These are phyloP conservation scores for Brasenia schreberi DNA, from an alignment of 164 flowering plant genomes.

Conservation along the genomic window DNA sequence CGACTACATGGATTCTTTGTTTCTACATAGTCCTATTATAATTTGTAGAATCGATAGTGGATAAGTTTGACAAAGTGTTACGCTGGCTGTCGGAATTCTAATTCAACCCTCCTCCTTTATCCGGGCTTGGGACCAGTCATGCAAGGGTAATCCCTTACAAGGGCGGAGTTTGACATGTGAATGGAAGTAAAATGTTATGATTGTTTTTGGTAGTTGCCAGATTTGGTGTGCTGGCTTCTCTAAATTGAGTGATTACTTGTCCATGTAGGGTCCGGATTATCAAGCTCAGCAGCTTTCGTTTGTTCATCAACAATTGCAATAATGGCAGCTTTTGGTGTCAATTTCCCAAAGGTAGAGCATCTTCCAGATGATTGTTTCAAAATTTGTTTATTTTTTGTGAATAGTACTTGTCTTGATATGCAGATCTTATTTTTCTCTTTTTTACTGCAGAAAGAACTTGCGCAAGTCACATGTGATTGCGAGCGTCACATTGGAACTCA, in stretches of 20 bases:
- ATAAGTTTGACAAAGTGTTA: no score
- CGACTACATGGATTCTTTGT: no score
- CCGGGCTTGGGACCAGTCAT: no score
- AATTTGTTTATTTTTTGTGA: background rate
- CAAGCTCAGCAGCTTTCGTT: slow-evolving; percentile 98
- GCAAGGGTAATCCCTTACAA: no score
- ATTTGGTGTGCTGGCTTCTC: background rate
- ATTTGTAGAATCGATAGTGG: no score
- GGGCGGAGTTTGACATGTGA: no score
- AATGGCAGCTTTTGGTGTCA: slow-evolving; percentile 67
- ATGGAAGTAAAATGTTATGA: no score
- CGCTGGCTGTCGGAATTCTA: no score
- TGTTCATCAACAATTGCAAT: slow-evolving; percentile 90
- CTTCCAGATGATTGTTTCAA: background rate
- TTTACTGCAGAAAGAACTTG: slow-evolving; percentile 67
- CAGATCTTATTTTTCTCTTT: background rate
- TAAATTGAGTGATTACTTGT: slow-evolving; percentile 2
- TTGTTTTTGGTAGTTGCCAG: background rate
- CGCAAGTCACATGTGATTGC: slow-evolving; percentile 93
- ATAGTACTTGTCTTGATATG: no score
- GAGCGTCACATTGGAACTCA: slow-evolving; percentile 98
- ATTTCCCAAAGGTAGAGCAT: slow-evolving; percentile 61
- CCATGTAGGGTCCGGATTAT: slow-evolving; percentile 75
- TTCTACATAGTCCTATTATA: no score
- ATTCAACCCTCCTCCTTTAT: no score